A percentile compares a stretch with the other conserved stretches of the same genome.
phyloP scores from a whole-genome alignment of 768 basidiomycete genomes.

The Cystobasidium ongulense region DNA sequence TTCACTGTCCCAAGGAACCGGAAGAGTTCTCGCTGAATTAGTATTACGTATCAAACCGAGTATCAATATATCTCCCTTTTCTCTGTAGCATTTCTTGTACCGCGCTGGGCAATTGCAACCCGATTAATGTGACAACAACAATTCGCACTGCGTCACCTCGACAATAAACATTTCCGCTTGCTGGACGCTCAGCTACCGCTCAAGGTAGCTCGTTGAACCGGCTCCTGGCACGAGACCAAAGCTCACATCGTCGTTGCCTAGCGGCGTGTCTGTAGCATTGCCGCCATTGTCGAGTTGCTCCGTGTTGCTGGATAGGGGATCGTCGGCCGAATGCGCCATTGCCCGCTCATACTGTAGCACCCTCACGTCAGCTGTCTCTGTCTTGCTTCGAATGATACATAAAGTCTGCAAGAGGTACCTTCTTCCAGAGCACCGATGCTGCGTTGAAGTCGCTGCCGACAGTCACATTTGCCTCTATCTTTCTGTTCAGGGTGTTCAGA shows the following conservation, averaged over 20 bases:
- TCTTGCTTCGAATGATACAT: background rate
- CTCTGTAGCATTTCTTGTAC: background rate
- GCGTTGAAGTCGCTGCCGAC: slow-evolving; percentile 22
- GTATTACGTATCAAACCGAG: background rate
- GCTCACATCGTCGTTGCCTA: slow-evolving; percentile 5
- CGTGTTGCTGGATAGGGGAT: background rate
- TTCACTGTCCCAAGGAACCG: slow-evolving; percentile 8
- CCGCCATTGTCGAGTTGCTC: background rate
- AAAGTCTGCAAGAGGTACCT: background rate
- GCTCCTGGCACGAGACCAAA: slow-evolving; percentile 20
- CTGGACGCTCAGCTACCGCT: background rate
- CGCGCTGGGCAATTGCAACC: no score
- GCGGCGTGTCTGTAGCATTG: background rate
- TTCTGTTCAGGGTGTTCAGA: slow-evolving; percentile 22
- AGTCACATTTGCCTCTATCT: slow-evolving; percentile 21
- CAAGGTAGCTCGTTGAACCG: slow-evolving; percentile 22
- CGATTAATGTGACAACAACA: background rate
- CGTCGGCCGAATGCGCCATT: slow-evolving; percentile 22
- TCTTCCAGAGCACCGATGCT: slow-evolving; percentile 18
- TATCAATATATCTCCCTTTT: background rate
- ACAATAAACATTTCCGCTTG: background rate
- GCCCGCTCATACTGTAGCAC: slow-evolving; percentile 15
- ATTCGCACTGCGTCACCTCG: background rate
- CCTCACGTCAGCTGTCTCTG: background rate
- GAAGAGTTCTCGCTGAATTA: slow-evolving; percentile 17